Base-by-base conservation (phyloP, 495 filamentous ascomycete genomes). In the Tuber melanosporum region DNA sequence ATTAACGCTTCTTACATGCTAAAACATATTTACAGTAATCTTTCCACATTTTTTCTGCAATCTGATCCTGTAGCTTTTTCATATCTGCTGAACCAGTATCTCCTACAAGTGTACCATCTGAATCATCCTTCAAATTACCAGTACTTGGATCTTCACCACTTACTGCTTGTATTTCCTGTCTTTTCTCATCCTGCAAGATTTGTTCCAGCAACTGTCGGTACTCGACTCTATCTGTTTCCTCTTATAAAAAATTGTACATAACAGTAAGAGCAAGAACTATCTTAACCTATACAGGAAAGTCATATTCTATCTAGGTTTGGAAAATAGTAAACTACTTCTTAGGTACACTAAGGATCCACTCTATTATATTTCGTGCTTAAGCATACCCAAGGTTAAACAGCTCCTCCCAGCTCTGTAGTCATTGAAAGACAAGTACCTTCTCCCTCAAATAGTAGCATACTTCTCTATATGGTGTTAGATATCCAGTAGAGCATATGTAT, bases 301-400 rank as follows among this genome's bases (percentile, higher is more conserved):
- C 26, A 73, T 78, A 79, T 36, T 57, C 26, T 1, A 47, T 20
- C 3, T 4, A 70, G 32, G 32, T 62, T n/a, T 41, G 7, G 19
- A 78, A n/a, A 39, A 79, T 78, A 3, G 32, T n/a, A 43, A 78
- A 79, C 22, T 47, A 4, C 42, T 72, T 73, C 43, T 77, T 79
- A 9, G 77, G 36, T 20, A 79, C 42, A 4, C 75, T 52, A 74
- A 78, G 77, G 8, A 77, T 79, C n/a, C 70, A 6, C 71, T 79
- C 77, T 1, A 74, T 71, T 5, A 45, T 45, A 72, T 78, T 79
- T 0, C 77, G n/a, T 66, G 71, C 32, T 36, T 71, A 46, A 20
- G 70, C 0, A 79, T 79, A 75, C 32, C 75, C 71, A 7, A 79
- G 71, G 73, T 79, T 79, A 44, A 79, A 78, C n/a, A 78, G 52